Percentiles rank a stretch among this genome's conserved stretches.
Conservation (phyloP, 1,284 basidiomycete species). For the Exsudoporus floridanus region DNA sequence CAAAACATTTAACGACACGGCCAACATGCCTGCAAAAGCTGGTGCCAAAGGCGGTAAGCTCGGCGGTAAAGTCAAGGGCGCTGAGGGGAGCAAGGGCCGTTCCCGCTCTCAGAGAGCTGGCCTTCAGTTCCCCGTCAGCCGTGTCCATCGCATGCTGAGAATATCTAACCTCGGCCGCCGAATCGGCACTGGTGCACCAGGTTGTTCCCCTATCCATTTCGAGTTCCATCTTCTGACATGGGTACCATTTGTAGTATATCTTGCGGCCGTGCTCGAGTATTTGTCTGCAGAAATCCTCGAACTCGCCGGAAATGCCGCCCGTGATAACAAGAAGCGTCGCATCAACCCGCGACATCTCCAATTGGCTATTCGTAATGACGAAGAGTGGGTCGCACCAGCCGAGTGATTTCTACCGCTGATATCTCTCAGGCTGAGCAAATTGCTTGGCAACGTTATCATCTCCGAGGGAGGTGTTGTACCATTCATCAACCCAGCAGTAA, state of each 20-base stretch:
- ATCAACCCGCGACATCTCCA: conserved; percentile 88
- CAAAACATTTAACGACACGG: neutral
- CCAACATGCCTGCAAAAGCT: conserved; percentile 34
- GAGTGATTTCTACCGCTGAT: neutral
- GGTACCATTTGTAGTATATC: conserved; percentile 53
- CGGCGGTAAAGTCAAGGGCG: conserved; percentile 55
- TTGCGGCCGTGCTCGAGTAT: conserved; percentile 73
- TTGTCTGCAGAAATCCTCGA: conserved; percentile 76
- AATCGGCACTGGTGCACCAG: conserved; percentile 60
- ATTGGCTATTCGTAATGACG: conserved; percentile 85
- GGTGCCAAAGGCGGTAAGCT: conserved; percentile 48
- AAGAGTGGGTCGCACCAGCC: conserved; percentile 52
- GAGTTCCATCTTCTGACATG: conserved; percentile 13
- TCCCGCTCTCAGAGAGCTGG: conserved; percentile 84
- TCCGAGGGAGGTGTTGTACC: conserved; percentile 92
- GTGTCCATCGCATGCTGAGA: conserved; percentile 75
- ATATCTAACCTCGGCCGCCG: conserved; percentile 67
- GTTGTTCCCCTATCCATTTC: conserved; percentile 3
- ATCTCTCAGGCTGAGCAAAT: conserved; percentile 54
- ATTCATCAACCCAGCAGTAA: conserved; percentile 39
- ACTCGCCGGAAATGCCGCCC: conserved; percentile 69
- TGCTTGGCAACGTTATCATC: conserved; percentile 82
- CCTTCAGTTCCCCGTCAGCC: conserved; percentile 80
- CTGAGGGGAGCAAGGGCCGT: conserved; percentile 45
- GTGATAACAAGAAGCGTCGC: conserved; percentile 78